Base-by-base conservation (phyloP, 1,284 basidiomycete species). In the Neolentinus lepideus region DNA sequence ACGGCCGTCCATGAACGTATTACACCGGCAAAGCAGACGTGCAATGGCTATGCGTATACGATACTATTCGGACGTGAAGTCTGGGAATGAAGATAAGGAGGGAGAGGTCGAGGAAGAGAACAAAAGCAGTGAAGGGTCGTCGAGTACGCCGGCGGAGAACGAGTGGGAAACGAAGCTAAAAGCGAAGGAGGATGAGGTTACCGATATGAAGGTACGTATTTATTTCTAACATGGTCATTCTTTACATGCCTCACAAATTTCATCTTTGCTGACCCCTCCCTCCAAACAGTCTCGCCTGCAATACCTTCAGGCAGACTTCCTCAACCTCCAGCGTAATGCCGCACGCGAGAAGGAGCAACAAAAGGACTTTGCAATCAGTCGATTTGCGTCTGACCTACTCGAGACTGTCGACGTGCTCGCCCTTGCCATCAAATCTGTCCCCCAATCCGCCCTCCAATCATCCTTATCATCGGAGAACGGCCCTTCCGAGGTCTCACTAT, bases 281-380 rank as follows among this genome's bases (percentile, higher is more conserved):
- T 55, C 27, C 50, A 10, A n/a, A n/a, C 60, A 94, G 92, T 79
- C 84, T 66, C 88, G 92, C 64, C 75, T 94, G 66, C 85, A 89
- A 58, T 95, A 96, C 69, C 77, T 90, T 57, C 88, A 92, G 68
- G 97, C 96, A 61, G 96, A 99, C 75, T 93, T 94, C 73, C 78
- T 98, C 60, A 99, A 98, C 69, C 79, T 98, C 52, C 92, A 95
- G 69, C 88, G 94, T 57, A 93, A 95, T 63, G 81, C 92, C 56
- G 84, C 85, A 26, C 83, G 92, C 60, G 96, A 99, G 73, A 94
- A 93, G 76, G 83, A 90, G 67, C 91, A 93, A 70, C 92, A 94
- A 19, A 84, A 86, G 59, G 94, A 98, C 72, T 96, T 90, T 72
- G 95, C 94, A 57, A 95, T 99, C 68, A 81, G 90, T 53, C 85